These are phyloP conservation scores for Amoeboaphelidium protococcarum DNA, from an alignment of 371 early-diverging fungal genomes.

Conservation along the genomic window DNA sequence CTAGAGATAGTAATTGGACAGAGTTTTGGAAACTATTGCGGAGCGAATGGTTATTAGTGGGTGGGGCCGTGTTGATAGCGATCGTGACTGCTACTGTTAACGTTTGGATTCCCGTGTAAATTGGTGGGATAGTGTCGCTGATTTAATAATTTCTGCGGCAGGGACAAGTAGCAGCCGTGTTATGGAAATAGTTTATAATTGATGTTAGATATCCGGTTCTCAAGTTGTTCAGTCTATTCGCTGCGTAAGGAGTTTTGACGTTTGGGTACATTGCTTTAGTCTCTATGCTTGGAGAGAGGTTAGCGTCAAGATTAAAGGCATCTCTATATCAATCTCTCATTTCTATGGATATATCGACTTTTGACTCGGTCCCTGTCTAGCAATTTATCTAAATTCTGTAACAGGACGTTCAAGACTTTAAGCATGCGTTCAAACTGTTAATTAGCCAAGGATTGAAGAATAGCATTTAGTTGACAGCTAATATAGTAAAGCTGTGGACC, in stretches of 20 bases:
- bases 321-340: background rate
- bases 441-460: background rate
- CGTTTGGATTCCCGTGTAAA: background rate
- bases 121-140: background rate
- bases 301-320: background rate
- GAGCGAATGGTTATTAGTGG: background rate
- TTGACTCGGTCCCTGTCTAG: background rate
- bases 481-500: background rate
- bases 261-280: background rate
- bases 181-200: background rate
- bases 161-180: background rate
- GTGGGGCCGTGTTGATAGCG: background rate
- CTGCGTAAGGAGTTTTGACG: background rate
- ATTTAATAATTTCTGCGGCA: background rate
- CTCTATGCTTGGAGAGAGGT: background rate
- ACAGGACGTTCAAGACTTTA: background rate
- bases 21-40: background rate
- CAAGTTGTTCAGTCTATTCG: background rate
- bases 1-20: background rate
- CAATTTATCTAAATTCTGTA: background rate
- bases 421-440: background rate
- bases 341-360: background rate
- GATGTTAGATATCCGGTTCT: background rate
- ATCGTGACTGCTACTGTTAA: background rate
- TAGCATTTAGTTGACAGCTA: background rate